Evolutionary conservation across 768 basidiomycete genomes (phyloP).

Genomic region (Rhizopogon salebrosus): DNA sequence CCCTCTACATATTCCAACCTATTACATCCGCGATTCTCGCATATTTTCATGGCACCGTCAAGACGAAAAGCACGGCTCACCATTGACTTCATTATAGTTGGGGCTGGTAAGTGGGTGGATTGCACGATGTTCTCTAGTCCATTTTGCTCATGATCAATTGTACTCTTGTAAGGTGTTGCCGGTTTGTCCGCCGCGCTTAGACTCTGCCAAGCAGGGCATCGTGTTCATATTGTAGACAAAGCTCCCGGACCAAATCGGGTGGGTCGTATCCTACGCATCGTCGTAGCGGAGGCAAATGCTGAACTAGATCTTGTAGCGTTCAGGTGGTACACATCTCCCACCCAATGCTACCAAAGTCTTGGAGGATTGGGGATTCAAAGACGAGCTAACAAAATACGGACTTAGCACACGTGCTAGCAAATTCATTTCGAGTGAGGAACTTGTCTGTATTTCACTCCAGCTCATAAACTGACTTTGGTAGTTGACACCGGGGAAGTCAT

Average conservation of each 20-base stretch:
- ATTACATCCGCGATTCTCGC: not conserved
- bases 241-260: conserved; percentile 39
- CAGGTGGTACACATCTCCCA: conserved; percentile 42
- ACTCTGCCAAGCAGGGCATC: conserved; percentile 55
- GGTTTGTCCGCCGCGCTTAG: conserved; percentile 57
- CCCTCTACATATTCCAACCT: not conserved
- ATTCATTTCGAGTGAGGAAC: conserved; percentile 19
- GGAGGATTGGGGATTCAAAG: conserved; percentile 50
- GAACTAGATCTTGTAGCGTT: conserved; percentile 19
- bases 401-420: conserved; percentile 17
- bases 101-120: conserved; percentile 19
- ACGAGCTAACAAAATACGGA: conserved; percentile 34
- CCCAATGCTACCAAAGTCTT: conserved; percentile 58
- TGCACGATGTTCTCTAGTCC: not conserved
- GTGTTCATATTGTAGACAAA: conserved; percentile 52
- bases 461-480: conserved; percentile 15
- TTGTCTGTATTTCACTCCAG: not conserved
- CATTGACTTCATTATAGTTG: conserved; percentile 28
- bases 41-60: conserved; percentile 3
- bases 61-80: conserved; percentile 17
- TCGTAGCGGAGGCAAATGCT: not conserved
- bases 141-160: not conserved
- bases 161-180: conserved; percentile 32
- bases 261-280: conserved; percentile 4
- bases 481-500: conserved; percentile 41